Evolutionary conservation across 257 asterid genomes (phyloP).

Genomic region (Craterostigma plantagineum): DNA sequence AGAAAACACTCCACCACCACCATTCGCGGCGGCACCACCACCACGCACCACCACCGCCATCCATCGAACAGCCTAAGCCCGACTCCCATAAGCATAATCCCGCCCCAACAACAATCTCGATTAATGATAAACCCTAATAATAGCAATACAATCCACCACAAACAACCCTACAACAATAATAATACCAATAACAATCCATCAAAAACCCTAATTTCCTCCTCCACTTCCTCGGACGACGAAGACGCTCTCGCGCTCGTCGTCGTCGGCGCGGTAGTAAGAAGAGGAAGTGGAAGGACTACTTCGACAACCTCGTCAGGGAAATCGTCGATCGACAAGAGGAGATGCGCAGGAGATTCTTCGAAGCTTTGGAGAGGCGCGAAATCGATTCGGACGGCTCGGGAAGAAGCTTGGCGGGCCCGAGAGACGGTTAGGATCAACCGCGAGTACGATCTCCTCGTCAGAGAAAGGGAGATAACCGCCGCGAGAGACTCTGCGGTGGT

Average conservation of each 20-base stretch:
- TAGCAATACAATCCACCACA: not conserved
- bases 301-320: conserved; percentile 37
- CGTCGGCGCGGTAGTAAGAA: conserved; percentile 23
- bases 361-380: conserved; percentile 59
- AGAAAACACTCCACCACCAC: not conserved
- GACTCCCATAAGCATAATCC: conserved; percentile 1
- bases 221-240: conserved; percentile 81
- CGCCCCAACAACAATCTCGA: conserved; percentile 9
- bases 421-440: conserved; percentile 54
- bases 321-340: conserved; percentile 71
- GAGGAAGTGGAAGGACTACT: conserved; percentile 75
- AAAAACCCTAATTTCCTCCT: conserved; percentile 51
- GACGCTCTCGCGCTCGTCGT: conserved; percentile 20
- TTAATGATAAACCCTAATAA: conserved; percentile 12
- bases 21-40: not conserved
- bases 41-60: too few species aligned
- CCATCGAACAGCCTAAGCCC: conserved; percentile 39
- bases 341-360: conserved; percentile 52
- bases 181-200: too few species aligned
- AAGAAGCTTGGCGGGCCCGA: conserved; percentile 62
- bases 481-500: conserved; percentile 7
- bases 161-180: too few species aligned
- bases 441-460: conserved; percentile 55
- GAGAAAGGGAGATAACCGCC: conserved; percentile 62
- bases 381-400: conserved; percentile 52